These are phyloP conservation scores for Aphanomyces stellatus DNA, from an alignment of 352 stramenopile genomes.

Conservation along the genomic window DNA sequence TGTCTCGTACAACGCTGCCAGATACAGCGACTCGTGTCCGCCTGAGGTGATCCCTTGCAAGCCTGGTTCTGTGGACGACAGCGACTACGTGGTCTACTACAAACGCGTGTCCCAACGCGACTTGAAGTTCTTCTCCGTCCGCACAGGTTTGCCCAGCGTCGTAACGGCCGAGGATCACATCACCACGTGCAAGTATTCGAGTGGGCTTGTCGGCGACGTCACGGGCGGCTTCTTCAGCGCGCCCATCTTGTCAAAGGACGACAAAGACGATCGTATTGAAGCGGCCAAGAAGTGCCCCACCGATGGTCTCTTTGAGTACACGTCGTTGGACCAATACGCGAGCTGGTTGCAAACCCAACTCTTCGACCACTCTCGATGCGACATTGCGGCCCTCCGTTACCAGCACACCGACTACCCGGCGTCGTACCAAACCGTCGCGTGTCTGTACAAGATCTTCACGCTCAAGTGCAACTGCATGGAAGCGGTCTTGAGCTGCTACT, in stretches of 20 bases:
- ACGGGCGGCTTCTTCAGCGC: background rate
- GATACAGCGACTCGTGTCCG: background rate
- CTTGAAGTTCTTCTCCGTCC: conserved; percentile 17
- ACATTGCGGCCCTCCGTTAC: conserved; percentile 6
- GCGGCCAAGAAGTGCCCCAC: conserved; percentile 5
- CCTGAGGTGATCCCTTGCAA: background rate
- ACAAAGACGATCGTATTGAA: too few relatives aligned
- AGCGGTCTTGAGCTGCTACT: conserved; percentile 14
- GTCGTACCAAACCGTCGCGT: conserved; percentile 18
- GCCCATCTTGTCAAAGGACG: too few relatives aligned
- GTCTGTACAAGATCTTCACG: conserved; percentile 21
- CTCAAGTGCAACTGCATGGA: conserved; percentile 22
- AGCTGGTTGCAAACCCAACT: background rate
- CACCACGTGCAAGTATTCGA: background rate
- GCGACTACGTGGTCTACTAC: background rate
- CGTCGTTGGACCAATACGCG: conserved; percentile 15
- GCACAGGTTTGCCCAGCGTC: background rate
- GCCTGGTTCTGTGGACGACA: background rate
- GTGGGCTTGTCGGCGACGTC: background rate
- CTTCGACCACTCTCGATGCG: conserved; percentile 16
- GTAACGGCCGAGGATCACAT: background rate
- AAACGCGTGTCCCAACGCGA: background rate
- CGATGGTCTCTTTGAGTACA: conserved; percentile 19
- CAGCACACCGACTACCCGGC: conserved; percentile 5
- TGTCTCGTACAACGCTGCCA: background rate